Base-by-base conservation (phyloP, 2,329 filamentous ascomycete species). In the Geosmithia morbida region DNA sequence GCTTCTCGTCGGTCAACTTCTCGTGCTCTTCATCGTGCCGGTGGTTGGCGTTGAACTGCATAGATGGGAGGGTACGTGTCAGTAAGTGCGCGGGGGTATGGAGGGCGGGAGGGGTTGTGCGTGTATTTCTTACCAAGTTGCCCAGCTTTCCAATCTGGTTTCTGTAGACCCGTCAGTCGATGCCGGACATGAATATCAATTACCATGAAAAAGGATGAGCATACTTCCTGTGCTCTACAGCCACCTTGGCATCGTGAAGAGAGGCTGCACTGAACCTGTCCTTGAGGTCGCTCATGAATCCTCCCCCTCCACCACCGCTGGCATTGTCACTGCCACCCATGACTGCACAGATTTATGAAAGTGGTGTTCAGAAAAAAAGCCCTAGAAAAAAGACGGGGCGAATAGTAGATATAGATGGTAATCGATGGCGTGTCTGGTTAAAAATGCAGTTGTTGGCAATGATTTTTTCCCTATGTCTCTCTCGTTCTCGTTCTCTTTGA, bases 21-120 rank as follows among this genome's bases (percentile, higher is more conserved):
- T 97, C 92, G 61, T 97, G 89, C 54, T 83, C 83, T 64, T 97
- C 90, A 60, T 96, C 90, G 60, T 96, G 90, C 48, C 90, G 84
- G 62, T 97, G 90, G 52, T 94, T 86, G 20, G 75, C 71, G 58
- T 96, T 97, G 66, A 95, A 76, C 74, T 78, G 46, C 2, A n/a
- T 5, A 22, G 39, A 11, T 11, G 33, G 14, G 14, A 11, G 33
- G 14, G 11, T 7, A 37, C 6, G 6, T 7, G 14, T 11, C 33
- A 37, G 10, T 37, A 16, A 16, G 13, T 7, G 11, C 33, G 10
- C 33, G 14, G 33, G 11, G 11, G 33, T n/a, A n/a, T n/a, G n/a
- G n/a, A n/a, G n/a, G n/a, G n/a, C n/a, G 33, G 11, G 10, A 37
- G 14, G 33, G 33, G 11, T 11, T 37, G 37, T 18, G 39, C 10